phyloP scores from a whole-genome alignment of 345 rosid species.

The Eucalyptus regnans region DNA sequence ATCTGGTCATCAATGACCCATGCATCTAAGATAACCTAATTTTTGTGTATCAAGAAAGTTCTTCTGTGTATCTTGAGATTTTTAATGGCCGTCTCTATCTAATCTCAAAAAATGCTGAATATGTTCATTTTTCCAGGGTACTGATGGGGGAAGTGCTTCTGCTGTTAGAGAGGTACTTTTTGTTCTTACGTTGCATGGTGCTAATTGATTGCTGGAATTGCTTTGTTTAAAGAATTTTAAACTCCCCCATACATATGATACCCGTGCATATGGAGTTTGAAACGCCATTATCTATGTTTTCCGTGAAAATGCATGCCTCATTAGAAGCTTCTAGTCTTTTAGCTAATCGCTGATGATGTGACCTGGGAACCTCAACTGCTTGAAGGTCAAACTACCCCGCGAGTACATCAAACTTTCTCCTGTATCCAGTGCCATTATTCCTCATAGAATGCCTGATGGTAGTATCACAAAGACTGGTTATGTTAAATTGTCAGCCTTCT shows the following conservation, averaged over 20 bases:
- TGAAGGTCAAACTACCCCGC: conserved; percentile 64
- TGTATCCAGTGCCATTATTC: conserved; percentile 67
- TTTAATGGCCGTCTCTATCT: background rate
- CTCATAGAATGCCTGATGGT: conserved; percentile 64
- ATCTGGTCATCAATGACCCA: background rate
- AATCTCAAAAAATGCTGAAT: background rate
- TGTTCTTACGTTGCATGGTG: background rate
- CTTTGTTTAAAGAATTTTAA: background rate
- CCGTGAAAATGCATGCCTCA: background rate
- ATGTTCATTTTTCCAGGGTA: conserved; percentile 22
- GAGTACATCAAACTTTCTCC: conserved; percentile 73
- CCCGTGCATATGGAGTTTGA: background rate
- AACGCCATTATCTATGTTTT: background rate
- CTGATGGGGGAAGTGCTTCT: conserved; percentile 19
- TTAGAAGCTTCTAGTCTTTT: background rate
- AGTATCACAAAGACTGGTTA: conserved; percentile 61
- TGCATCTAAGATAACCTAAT: background rate
- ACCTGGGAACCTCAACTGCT: background rate
- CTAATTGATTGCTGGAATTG: background rate
- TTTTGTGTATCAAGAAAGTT: background rate
- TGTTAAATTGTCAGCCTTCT: conserved; percentile 59
- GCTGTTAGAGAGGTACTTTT: conserved; percentile 46
- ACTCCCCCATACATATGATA: background rate
- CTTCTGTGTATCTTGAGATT: background rate
- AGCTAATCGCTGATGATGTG: background rate